Evolutionary conservation across 176 grass and related monocot species (phyloP), one percentile per base, ranked within the genome.

Genomic region (Oropetium thomaeum): DNA sequence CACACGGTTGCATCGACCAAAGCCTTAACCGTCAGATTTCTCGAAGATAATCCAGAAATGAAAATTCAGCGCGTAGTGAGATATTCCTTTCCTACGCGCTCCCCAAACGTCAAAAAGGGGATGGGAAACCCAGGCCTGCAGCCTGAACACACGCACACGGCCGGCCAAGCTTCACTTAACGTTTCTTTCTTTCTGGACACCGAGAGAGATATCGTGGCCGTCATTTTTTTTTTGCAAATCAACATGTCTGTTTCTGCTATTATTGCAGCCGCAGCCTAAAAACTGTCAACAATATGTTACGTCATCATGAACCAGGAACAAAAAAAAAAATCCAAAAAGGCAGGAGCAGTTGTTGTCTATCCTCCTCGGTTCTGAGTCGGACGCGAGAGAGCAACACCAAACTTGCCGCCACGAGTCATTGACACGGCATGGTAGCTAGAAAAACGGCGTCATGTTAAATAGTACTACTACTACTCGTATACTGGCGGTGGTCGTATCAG

Each of bases 91-190:
- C n/a, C 16, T 15, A 38, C 20, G 28, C 17, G 13, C 3, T 32
- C 5, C 6, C n/a, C 10, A 35, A 57, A 71, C 8, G 67, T 84
- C 45, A 79, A 71, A 78, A 78, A 83, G 13, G 2, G 20, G 58
- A 47, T 65, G 37, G 22, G 82, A 77, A 42, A 74, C 26, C 26
- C 34, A 82, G 54, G 26, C n/a, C 14, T 33, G 39, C 26, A 45
- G 26, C n/a, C 14, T 33, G 39, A 16, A 45, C 57, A 44, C 17
- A 47, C 43, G 77, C 17, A 41, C 17, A 41, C 60, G 33, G 44
- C 15, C 41, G 5, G 29, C 32, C 58, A 58, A 25, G 25, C 3
- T 58, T 58, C 54, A 55, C 23, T 3, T 8, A 54, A 10, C 7
- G n/a, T n/a, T n/a, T n/a, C n/a, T n/a, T n/a, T n/a, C n/a, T n/a